Conservation (phyloP, 2,329 filamentous ascomycete genomes). For the Alternaria dauci region DNA sequence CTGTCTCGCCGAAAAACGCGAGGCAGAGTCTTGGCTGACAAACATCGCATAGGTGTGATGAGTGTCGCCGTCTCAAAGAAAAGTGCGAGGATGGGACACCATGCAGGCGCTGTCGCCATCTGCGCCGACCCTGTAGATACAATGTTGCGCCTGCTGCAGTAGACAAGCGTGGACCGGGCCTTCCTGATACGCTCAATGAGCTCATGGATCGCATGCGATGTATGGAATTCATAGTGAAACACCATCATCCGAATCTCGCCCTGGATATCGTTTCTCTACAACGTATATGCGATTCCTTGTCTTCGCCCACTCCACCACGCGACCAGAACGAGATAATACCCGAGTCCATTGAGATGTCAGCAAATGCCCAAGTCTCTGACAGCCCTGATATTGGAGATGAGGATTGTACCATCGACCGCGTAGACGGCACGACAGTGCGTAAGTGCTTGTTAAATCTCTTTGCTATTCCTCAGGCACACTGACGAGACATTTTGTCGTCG, state of each 20-base stretch:
- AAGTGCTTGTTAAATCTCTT: slow-evolving; percentile 1
- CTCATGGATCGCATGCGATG: slow-evolving; percentile 15
- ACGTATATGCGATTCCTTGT: slow-evolving; percentile 13
- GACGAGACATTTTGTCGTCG: background rate
- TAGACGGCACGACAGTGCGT: slow-evolving; percentile 20
- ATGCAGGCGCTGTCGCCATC: slow-evolving; percentile 62
- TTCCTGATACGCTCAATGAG: slow-evolving; percentile 8
- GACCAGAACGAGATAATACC: background rate
- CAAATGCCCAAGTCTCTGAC: slow-evolving; percentile 2
- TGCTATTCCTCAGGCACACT: background rate
- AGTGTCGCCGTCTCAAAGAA: slow-evolving; percentile 64
- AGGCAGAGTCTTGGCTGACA: slow-evolving; percentile 10
- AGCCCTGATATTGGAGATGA: slow-evolving; percentile 18
- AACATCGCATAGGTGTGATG: slow-evolving; percentile 57
- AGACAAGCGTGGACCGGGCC: slow-evolving; percentile 3
- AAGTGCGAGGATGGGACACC: slow-evolving; percentile 66
- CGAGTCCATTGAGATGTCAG: background rate
- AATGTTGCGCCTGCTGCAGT: slow-evolving; percentile 9
- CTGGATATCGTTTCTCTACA: slow-evolving; percentile 14
- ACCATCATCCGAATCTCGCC: slow-evolving; percentile 15
- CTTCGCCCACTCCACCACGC: slow-evolving; percentile 3
- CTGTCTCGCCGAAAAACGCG: background rate
- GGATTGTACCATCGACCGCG: slow-evolving; percentile 15
- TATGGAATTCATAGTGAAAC: slow-evolving; percentile 13
- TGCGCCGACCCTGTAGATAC: slow-evolving; percentile 57